Conservation (phyloP, 768 basidiomycete species). For the Paxillus involutus region DNA sequence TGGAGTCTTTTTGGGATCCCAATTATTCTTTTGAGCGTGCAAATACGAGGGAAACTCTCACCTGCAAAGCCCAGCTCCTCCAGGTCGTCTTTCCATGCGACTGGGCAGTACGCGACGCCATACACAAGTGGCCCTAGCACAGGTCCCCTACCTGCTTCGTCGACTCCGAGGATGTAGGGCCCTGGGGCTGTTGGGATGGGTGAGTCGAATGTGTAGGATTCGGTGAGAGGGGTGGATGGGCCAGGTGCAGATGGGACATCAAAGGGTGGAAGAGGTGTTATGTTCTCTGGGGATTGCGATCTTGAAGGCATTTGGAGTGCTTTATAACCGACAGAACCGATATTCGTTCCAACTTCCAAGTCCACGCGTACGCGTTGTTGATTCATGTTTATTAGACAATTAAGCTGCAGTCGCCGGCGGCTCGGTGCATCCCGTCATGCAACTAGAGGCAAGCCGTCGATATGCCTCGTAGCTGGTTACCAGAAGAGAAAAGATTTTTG, state of each 20-base stretch:
- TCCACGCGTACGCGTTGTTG: background rate
- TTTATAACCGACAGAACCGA: background rate
- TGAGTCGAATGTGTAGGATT: constrained; percentile 80
- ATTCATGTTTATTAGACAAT: background rate
- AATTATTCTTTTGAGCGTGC: background rate
- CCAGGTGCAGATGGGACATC: constrained; percentile 58
- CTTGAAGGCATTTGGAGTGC: background rate
- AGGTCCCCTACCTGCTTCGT: constrained; percentile 96
- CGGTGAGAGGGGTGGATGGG: constrained; percentile 54
- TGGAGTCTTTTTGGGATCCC: constrained; percentile 70
- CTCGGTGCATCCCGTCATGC: no score
- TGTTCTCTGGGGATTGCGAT: background rate
- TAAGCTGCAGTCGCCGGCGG: no score
- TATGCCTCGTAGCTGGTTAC: no score
- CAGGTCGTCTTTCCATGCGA: constrained; percentile 68
- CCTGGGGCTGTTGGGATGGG: constrained; percentile 66
- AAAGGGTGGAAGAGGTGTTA: constrained; percentile 4
- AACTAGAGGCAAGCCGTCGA: no score
- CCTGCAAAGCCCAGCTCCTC: constrained; percentile 90
- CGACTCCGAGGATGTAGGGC: constrained; percentile 95
- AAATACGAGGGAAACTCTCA: constrained; percentile 29
- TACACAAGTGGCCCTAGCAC: constrained; percentile 96
- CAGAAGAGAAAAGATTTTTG: no score
- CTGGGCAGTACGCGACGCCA: constrained; percentile 91
- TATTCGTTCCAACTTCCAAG: background rate